These are phyloP conservation scores for Artomyces pyxidatus DNA, from an alignment of 768 basidiomycete genomes.

Conservation along the genomic window DNA sequence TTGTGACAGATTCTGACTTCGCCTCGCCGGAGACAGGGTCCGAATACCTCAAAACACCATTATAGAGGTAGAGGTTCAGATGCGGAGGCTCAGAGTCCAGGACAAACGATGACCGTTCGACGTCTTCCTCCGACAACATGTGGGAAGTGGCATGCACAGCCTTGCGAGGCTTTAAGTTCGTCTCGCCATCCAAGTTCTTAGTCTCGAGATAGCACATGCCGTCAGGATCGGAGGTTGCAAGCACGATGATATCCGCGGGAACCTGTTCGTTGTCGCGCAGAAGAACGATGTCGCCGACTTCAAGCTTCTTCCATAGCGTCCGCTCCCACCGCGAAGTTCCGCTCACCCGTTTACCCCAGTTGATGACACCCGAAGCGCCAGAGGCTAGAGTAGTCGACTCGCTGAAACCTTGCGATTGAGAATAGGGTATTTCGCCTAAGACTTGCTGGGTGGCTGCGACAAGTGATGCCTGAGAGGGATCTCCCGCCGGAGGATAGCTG, in stretches of 20 bases:
- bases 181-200: conserved; percentile 97
- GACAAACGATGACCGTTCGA: conserved; percentile 79
- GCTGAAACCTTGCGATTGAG: not conserved
- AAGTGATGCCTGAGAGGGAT: conserved; percentile 10
- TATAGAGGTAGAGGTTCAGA: conserved; percentile 88
- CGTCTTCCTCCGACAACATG: conserved; percentile 80
- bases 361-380: conserved; percentile 55
- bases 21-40: conserved; percentile 42
- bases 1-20: conserved; percentile 66
- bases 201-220: conserved; percentile 95
- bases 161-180: conserved; percentile 85
- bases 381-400: conserved; percentile 6
- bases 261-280: conserved; percentile 93
- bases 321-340: conserved; percentile 87
- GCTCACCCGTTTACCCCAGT: conserved; percentile 58
- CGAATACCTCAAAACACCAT: conserved; percentile 73
- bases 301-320: conserved; percentile 97
- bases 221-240: conserved; percentile 87
- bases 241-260: conserved; percentile 90
- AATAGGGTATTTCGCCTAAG: conserved; percentile 1
- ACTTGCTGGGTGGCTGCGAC: conserved; percentile 3
- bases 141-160: conserved; percentile 67
- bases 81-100: conserved; percentile 93
- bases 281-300: conserved; percentile 93
- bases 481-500: conserved; percentile 19